phyloP scores from a whole-genome alignment of 2,329 filamentous ascomycete genomes.

The Penicillium sp. region DNA sequence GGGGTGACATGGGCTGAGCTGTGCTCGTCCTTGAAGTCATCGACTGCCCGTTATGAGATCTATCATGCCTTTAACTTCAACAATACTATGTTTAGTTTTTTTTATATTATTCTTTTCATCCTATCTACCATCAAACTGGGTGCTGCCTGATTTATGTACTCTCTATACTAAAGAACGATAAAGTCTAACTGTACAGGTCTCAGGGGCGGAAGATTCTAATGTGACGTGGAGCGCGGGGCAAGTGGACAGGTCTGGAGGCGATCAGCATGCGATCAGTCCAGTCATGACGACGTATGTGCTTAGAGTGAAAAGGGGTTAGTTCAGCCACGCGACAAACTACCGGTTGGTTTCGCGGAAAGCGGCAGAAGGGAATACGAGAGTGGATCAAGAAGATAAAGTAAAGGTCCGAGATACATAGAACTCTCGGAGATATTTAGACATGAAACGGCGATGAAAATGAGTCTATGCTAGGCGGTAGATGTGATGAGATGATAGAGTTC shows the following conservation, averaged over 20 bases:
- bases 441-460: too few species aligned
- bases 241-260: neutral
- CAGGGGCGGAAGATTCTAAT: neutral
- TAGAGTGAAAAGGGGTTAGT: neutral
- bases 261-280: neutral
- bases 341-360: neutral
- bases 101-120: neutral
- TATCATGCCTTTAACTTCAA: neutral
- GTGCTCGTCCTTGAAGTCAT: slow-evolving; percentile 22
- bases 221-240: slow-evolving; percentile 3
- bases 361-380: neutral
- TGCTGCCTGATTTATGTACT: neutral
- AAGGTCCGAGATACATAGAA: neutral
- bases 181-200: neutral
- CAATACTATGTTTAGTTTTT: neutral
- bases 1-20: slow-evolving; percentile 22
- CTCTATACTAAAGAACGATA: neutral
- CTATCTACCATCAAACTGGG: neutral
- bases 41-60: neutral
- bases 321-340: neutral
- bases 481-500: neutral
- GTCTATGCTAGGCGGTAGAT: neutral
- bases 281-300: neutral
- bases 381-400: neutral
- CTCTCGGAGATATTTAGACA: neutral